Evolutionary conservation across 2,329 filamentous ascomycete genomes (phyloP).

Genomic region (Trichoderma sp.): DNA sequence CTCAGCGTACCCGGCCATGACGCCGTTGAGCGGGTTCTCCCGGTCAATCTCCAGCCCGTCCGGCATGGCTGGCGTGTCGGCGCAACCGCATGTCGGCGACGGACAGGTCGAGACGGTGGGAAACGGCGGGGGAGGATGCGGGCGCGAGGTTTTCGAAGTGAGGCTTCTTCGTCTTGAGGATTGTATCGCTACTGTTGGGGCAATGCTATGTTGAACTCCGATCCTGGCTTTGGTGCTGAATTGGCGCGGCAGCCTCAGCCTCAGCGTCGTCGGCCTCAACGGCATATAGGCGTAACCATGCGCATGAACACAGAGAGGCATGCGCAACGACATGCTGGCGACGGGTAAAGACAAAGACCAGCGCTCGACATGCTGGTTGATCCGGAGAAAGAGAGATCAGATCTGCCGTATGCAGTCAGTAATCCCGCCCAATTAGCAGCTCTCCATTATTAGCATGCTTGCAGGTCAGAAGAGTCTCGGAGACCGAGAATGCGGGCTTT

Average conservation of each 20-base stretch:
- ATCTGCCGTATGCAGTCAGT: neutral
- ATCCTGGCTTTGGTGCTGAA: neutral
- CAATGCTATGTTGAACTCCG: neutral
- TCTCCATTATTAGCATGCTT: neutral
- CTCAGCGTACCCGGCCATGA: conserved; percentile 74
- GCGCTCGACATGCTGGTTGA: conserved; percentile 9
- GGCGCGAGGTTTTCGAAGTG: neutral
- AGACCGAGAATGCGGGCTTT: conserved; percentile 20
- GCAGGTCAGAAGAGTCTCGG: neutral
- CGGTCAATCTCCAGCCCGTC: conserved; percentile 72
- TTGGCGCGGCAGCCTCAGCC: neutral
- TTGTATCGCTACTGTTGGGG: neutral
- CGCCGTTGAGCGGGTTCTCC: conserved; percentile 66
- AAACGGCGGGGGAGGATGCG: conserved; percentile 34
- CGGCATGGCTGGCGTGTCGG: conserved; percentile 62
- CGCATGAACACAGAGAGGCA: neutral
- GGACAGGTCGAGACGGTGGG: conserved; percentile 62
- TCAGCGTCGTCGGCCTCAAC: neutral
- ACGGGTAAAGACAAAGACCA: neutral
- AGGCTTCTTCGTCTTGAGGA: neutral
- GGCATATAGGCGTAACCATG: neutral
- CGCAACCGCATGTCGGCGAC: conserved; percentile 71
- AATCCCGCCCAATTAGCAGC: neutral
- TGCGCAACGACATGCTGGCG: conserved; percentile 18
- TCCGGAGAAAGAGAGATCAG: neutral